Evolutionary conservation across 139 green algal genomes (phyloP).

Genomic region (Klebsormidium nitens): DNA sequence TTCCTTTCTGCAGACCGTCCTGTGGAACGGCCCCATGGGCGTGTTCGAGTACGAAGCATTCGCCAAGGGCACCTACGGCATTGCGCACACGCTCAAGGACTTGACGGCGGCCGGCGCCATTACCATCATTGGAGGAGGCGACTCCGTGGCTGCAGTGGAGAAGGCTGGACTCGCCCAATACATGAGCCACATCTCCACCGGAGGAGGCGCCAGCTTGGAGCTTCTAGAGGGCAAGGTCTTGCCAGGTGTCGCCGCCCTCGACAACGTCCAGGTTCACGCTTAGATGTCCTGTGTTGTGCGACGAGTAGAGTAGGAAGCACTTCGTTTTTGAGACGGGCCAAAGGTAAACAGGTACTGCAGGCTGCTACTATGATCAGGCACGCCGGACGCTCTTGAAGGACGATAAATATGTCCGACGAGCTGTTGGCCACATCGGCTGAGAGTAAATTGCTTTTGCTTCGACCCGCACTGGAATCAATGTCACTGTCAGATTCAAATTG

Average conservation of each 20-base stretch:
- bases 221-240: constrained; percentile 98
- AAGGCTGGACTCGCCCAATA: constrained; percentile 86
- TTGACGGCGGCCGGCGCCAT: constrained; percentile 57
- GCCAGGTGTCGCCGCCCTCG: constrained; percentile 87
- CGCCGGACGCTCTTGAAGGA: not conserved
- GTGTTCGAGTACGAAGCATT: constrained; percentile 98
- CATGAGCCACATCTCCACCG: constrained; percentile 79
- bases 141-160: constrained; percentile 98
- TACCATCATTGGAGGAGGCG: constrained; percentile 98
- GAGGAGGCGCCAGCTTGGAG: constrained; percentile 93
- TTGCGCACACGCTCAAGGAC: constrained; percentile 84
- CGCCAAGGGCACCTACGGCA: constrained; percentile 76
- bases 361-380: too few relatives aligned
- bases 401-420: not conserved
- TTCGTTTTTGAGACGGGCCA: too few relatives aligned
- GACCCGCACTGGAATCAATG: too few relatives aligned
- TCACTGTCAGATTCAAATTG: too few relatives aligned
- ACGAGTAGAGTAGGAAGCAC: not conserved
- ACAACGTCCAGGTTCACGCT: constrained; percentile 63
- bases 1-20: too few relatives aligned
- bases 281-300: not conserved
- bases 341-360: too few relatives aligned
- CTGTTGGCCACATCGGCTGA: not conserved
- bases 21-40: constrained; percentile 98
- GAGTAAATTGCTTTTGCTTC: not conserved